A percentile compares a stretch with the other conserved stretches of the same genome.
phyloP scores from a whole-genome alignment of 2,329 filamentous ascomycete genomes.

The Fusarium tanahbumbuense region DNA sequence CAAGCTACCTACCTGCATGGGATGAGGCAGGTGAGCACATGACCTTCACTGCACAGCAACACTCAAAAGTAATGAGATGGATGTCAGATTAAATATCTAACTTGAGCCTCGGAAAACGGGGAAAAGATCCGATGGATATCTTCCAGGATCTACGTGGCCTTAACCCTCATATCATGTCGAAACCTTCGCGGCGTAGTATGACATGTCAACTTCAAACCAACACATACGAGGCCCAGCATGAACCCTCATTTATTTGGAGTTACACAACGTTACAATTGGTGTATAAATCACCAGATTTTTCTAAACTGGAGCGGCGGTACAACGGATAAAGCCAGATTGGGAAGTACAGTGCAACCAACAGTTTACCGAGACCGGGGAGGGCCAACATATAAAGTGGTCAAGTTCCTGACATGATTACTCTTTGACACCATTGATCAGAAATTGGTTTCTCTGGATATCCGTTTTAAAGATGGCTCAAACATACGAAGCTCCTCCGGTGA shows the following conservation, averaged over 20 bases:
- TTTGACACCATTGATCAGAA: too few relatives aligned
- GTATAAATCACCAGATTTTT: background rate
- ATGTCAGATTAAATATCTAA: background rate
- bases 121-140: background rate
- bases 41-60: background rate
- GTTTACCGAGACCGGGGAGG: slow-evolving; percentile 6
- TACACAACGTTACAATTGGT: background rate
- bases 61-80: background rate
- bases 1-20: too few relatives aligned
- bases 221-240: too few relatives aligned
- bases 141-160: background rate
- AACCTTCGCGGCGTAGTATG: background rate
- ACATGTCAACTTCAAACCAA: background rate
- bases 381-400: slow-evolving; percentile 13
- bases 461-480: background rate
- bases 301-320: background rate
- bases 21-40: too few relatives aligned
- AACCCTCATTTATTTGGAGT: fast-evolving
- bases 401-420: background rate
- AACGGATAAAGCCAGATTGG: slow-evolving; percentile 13
- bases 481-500: background rate
- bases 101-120: background rate
- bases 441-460: fast-evolving
- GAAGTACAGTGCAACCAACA: slow-evolving; percentile 12
- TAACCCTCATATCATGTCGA: background rate